Base-by-base conservation (phyloP, 2,329 filamentous ascomycete genomes). In the Pseudogymnoascus sp. region DNA sequence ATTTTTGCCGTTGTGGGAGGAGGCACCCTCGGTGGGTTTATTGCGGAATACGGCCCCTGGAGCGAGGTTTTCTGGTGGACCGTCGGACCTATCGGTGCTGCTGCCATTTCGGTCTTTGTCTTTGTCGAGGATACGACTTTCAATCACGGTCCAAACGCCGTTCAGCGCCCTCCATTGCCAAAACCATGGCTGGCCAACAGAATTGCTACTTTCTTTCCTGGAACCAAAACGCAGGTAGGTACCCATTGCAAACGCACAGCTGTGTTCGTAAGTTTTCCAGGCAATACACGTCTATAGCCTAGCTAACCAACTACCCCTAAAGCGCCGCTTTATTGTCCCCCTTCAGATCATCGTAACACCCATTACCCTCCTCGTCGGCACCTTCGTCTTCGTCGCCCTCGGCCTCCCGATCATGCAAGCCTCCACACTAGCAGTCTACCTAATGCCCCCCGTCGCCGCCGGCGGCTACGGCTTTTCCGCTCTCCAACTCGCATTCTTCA, bases 381-480 rank as follows among this genome's bases (percentile, higher is more conserved):
- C 71, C 5, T 77, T 74, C 11, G 62, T 57, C 11, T 57, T 66
- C 1, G 41, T 67, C 50, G 64, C 35, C 32, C 67, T 67, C 57
- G 69, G 68, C 4, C 64, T 70, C 14, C 66, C 64, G 28, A 60
- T 68, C 32, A 65, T 69, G 14, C 64, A 67, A 61, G 67, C 64
- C 43, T 54, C 64, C 3, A 62, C 65, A 4, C 61, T 64, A 2
- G 65, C 67, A 3, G 64, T 67, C 32, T 77, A 72, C 68, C 70
- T 78, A 4, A 74, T 76, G 61, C 68, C 69, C 22, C 73, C 75
- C 1, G 61, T 68, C 14, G 65, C 66, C 5, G 65, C 63, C 3
- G 74, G 74, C 22, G 76, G 76, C 1, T 78, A 78, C 65, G 75
- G 74, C 12, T 78, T 78, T 63, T 71, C 71, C 0, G 68, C 74